These are phyloP conservation scores for Globisporangium paddicum DNA, from an alignment of 352 stramenopile species.

Conservation along the genomic window DNA sequence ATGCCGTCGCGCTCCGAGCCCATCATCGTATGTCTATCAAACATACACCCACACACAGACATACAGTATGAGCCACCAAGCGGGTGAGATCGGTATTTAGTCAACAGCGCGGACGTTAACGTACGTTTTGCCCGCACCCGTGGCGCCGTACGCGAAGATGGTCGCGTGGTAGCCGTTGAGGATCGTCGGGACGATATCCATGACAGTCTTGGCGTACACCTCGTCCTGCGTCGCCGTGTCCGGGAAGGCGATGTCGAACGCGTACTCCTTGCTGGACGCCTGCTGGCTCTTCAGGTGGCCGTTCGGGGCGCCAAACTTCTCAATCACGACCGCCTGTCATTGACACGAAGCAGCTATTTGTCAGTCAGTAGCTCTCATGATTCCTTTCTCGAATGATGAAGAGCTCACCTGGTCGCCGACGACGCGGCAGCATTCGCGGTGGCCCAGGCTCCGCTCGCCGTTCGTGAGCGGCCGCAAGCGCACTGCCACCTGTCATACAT, in stretches of 20 bases:
- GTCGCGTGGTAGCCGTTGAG: conserved; percentile 78
- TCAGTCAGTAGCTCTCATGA: too few relatives aligned
- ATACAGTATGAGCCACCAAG: too few relatives aligned
- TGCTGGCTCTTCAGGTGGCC: conserved; percentile 51
- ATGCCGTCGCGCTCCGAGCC: conserved; percentile 53
- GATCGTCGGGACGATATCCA: conserved; percentile 58
- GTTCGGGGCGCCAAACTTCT: conserved; percentile 44
- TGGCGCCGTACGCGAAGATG: conserved; percentile 70
- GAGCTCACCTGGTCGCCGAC: conserved; percentile 43
- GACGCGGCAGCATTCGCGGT: conserved; percentile 49
- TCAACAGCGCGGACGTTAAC: too few relatives aligned
- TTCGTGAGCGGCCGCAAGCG: conserved; percentile 39
- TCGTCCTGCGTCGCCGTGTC: conserved; percentile 44
- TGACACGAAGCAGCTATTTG: too few relatives aligned
- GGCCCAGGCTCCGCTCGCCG: conserved; percentile 36
- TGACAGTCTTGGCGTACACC: conserved; percentile 54
- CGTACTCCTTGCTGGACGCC: conserved; percentile 51
- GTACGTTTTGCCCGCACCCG: conserved; percentile 61
- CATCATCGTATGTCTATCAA: conserved; percentile 81
- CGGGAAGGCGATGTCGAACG: conserved; percentile 52
- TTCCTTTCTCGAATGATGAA: neutral
- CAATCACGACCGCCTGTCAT: conserved; percentile 49
- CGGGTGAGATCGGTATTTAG: too few relatives aligned
- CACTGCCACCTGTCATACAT: conserved; percentile 38
- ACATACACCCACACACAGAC: too few relatives aligned